Percentiles rank a stretch among this genome's conserved stretches.
Conservation (phyloP, 768 basidiomycete genomes). For the Suillus placidus region DNA sequence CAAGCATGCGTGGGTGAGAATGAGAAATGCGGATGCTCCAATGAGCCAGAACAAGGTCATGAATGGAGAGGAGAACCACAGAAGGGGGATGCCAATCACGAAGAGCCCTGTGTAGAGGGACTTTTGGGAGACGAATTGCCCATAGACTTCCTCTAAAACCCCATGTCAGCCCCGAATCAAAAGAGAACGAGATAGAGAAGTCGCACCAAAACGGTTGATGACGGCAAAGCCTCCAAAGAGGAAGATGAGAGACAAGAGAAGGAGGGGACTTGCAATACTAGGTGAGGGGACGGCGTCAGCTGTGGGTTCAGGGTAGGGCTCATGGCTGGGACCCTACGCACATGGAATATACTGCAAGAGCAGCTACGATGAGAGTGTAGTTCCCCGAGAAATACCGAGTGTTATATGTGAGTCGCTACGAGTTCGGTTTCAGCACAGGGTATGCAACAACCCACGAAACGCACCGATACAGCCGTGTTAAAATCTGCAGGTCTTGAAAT, state of each 20-base stretch:
- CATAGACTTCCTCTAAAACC: background rate
- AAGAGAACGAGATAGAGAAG: slow-evolving; percentile 2
- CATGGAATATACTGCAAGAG: slow-evolving; percentile 87
- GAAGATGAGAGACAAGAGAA: slow-evolving; percentile 84
- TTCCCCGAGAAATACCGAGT: slow-evolving; percentile 92
- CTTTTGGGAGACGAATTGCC: slow-evolving; percentile 76
- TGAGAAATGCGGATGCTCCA: slow-evolving; percentile 81
- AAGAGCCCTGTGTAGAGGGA: slow-evolving; percentile 87
- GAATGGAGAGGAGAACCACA: slow-evolving; percentile 78
- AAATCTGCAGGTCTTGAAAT: slow-evolving; percentile 84
- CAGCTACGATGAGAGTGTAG: slow-evolving; percentile 77
- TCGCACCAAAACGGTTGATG: slow-evolving; percentile 87
- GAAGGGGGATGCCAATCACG: slow-evolving; percentile 87
- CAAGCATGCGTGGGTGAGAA: slow-evolving; percentile 83
- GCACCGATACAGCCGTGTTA: slow-evolving; percentile 74
- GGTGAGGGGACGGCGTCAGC: background rate
- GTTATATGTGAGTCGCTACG: slow-evolving; percentile 91
- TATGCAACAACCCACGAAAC: slow-evolving; percentile 25
- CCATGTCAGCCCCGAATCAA: background rate
- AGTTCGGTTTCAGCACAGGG: background rate
- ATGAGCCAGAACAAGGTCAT: slow-evolving; percentile 94
- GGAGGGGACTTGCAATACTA: slow-evolving; percentile 80
- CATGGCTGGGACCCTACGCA: slow-evolving; percentile 41
- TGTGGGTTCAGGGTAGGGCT: background rate
- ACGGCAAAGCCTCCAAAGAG: slow-evolving; percentile 88